Evolutionary conservation across 192 early-diverging fungal genomes (phyloP).

Genomic region (Coemansia sp.): DNA sequence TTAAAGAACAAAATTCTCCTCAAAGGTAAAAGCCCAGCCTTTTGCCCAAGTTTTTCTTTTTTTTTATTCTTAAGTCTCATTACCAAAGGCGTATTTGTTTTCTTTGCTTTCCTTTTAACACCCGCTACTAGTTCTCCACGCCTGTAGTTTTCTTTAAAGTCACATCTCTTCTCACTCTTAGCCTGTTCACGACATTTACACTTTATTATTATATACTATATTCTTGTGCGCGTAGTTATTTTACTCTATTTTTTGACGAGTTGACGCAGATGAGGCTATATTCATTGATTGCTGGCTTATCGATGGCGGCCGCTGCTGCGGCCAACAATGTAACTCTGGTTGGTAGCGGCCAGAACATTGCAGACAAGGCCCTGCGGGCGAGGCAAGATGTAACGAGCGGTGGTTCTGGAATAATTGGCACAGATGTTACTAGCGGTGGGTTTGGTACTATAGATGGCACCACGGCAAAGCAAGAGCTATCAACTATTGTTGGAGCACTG

Average conservation of each 20-base stretch:
- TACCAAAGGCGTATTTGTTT: too few species aligned
- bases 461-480: neutral
- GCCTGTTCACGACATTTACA: too few species aligned
- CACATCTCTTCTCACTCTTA: too few species aligned
- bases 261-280: neutral
- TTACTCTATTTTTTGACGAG: neutral
- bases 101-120: too few species aligned
- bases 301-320: constrained; percentile 1
- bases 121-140: too few species aligned
- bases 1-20: too few species aligned
- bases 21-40: too few species aligned
- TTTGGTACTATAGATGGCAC: neutral
- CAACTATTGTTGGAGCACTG: constrained; percentile 11
- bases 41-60: too few species aligned
- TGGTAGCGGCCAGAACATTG: neutral
- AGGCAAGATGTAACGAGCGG: neutral
- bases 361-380: neutral
- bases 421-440: neutral
- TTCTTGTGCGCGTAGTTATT: neutral
- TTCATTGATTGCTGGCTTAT: constrained; percentile 29
- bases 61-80: too few species aligned
- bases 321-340: neutral
- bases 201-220: neutral
- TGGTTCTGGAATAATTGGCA: neutral
- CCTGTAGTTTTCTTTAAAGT: too few species aligned